A percentile compares a stretch with the other conserved stretches of the same genome.
These are phyloP conservation scores for Chamaecrista fasciculata DNA, from an alignment of 306 rosid species.

Conservation along the genomic window DNA sequence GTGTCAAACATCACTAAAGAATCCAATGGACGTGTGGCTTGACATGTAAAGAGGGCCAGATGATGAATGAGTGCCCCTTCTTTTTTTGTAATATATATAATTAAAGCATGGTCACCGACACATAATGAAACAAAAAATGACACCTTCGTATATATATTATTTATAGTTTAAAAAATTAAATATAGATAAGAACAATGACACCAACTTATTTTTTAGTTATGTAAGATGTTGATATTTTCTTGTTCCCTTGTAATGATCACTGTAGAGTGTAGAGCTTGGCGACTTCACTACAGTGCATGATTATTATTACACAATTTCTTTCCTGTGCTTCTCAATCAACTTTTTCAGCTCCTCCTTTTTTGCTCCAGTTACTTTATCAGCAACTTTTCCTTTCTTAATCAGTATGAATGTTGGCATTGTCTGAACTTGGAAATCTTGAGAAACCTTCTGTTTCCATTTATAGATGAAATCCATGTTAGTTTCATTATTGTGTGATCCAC, in stretches of 20 bases:
- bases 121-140: slow-evolving; percentile 6
- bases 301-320: slow-evolving; percentile 21
- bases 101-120: slow-evolving; percentile 34
- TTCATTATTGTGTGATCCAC: not conserved
- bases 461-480: not conserved
- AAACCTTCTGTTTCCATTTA: slow-evolving; percentile 49
- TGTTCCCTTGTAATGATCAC: not conserved
- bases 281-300: not conserved
- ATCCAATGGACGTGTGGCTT: slow-evolving; percentile 27
- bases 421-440: slow-evolving; percentile 54
- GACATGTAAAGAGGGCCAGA: not conserved
- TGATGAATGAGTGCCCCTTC: slow-evolving; percentile 13
- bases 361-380: slow-evolving; percentile 65
- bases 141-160: no score
- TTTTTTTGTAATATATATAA: slow-evolving; percentile 11
- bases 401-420: slow-evolving; percentile 82
- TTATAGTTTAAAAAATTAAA: no score
- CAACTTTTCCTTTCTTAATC: slow-evolving; percentile 59
- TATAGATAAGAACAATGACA: slow-evolving; percentile 3
- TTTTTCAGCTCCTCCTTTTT: slow-evolving; percentile 62
- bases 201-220: slow-evolving; percentile 34
- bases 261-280: not conserved
- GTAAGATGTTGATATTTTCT: not conserved
- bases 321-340: slow-evolving; percentile 60
- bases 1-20: slow-evolving; percentile 27